These are phyloP conservation scores for Chamaenerion angustifolium DNA, from an alignment of 345 rosid genomes.

Conservation along the genomic window DNA sequence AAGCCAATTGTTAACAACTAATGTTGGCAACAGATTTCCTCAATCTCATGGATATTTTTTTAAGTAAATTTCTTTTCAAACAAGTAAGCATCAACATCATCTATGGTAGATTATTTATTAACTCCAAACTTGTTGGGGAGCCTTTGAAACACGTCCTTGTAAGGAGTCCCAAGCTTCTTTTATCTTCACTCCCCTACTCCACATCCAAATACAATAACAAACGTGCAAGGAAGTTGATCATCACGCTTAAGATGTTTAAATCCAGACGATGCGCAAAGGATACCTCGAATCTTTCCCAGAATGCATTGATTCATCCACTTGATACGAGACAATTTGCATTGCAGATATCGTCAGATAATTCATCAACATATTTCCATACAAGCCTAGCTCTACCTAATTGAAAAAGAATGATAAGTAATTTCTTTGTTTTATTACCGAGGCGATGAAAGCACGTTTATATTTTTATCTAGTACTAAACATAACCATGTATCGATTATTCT, in stretches of 20 bases:
- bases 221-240: slow-evolving; percentile 1
- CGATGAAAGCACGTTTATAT: too few relatives aligned
- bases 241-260: background rate
- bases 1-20: too few relatives aligned
- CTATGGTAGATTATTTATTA: too few relatives aligned
- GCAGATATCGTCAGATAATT: slow-evolving; percentile 32
- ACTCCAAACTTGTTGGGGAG: slow-evolving; percentile 88
- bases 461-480: too few relatives aligned
- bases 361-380: slow-evolving; percentile 33
- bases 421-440: too few relatives aligned
- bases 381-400: background rate
- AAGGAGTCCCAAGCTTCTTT: slow-evolving; percentile 46
- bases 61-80: background rate
- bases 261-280: slow-evolving; percentile 3
- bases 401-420: too few relatives aligned
- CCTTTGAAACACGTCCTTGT: slow-evolving; percentile 45
- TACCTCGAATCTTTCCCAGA: slow-evolving; percentile 52
- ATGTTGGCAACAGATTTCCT: too few relatives aligned
- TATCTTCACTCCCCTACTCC: slow-evolving; percentile 57
- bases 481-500: too few relatives aligned
- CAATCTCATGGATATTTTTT: background rate
- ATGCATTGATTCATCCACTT: slow-evolving; percentile 27
- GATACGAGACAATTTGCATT: slow-evolving; percentile 27
- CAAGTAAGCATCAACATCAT: too few relatives aligned
- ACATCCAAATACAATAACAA: slow-evolving; percentile 3